Evolutionary conservation across 805 yeast genomes (phyloP).

Genomic region (Isabelozyma gotoi): DNA sequence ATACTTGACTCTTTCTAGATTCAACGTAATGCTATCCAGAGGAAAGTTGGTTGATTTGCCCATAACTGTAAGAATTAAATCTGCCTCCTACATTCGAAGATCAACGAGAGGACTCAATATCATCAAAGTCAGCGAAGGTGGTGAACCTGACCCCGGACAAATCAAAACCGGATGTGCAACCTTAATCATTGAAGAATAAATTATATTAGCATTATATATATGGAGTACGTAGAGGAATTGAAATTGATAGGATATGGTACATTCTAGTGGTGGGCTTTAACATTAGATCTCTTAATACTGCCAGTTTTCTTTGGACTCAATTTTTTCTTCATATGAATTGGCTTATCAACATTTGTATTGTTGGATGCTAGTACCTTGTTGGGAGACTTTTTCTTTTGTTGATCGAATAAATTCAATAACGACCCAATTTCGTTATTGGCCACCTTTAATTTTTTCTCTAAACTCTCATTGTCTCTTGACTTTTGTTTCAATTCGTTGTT

Average conservation of each 20-base stretch:
- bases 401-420: constrained; percentile 41
- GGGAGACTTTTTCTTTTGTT: constrained; percentile 2
- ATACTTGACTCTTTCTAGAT: not conserved
- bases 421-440: constrained; percentile 51
- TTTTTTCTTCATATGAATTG: not conserved
- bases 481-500: constrained; percentile 44
- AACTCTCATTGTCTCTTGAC: constrained; percentile 52
- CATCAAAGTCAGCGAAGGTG: too few relatives aligned
- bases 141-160: too few relatives aligned
- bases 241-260: too few relatives aligned
- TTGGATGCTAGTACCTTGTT: not conserved
- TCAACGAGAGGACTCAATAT: too few relatives aligned
- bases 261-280: not conserved
- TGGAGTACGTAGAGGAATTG: not conserved
- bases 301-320: constrained; percentile 12
- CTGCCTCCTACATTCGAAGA: not conserved
- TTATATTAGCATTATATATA: not conserved
- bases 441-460: constrained; percentile 33
- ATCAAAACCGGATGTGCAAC: not conserved
- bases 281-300: not conserved
- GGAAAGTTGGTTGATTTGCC: not conserved
- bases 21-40: not conserved
- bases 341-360: not conserved
- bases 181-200: not conserved
- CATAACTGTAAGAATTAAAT: not conserved